These are phyloP conservation scores for Barnettozyma vustinii DNA, from an alignment of 805 yeast genomes.

Conservation along the genomic window DNA sequence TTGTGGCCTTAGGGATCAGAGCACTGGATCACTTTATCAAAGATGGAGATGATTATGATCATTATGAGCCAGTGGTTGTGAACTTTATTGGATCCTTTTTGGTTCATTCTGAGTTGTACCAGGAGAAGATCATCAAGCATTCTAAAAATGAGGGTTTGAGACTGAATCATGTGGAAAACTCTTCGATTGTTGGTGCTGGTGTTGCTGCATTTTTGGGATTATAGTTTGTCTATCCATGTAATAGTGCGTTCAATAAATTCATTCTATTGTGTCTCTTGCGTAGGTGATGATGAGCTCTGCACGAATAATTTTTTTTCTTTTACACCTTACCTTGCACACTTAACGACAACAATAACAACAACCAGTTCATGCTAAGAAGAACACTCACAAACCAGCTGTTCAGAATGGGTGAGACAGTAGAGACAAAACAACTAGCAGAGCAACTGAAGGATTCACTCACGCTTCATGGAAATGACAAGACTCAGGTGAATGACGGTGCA, in stretches of 20 bases:
- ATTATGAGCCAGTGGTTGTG: constrained; percentile 17
- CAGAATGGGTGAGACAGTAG: not conserved
- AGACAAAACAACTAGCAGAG: not conserved
- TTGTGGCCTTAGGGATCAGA: constrained; percentile 7
- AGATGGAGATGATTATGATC: not conserved
- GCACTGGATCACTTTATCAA: constrained; percentile 8
- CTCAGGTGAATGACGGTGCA: constrained; percentile 28
- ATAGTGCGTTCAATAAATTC: too few relatives aligned
- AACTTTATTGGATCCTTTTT: constrained; percentile 51
- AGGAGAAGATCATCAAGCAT: constrained; percentile 24
- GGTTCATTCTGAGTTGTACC: constrained; percentile 32
- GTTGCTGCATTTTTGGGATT: constrained; percentile 34
- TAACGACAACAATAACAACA: too few relatives aligned
- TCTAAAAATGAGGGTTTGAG: constrained; percentile 29
- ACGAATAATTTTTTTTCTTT: too few relatives aligned
- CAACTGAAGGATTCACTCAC: not conserved
- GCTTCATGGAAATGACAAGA: constrained; percentile 15
- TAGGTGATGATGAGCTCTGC: too few relatives aligned
- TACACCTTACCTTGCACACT: too few relatives aligned
- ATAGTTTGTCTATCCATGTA: not conserved
- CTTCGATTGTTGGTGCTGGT: constrained; percentile 50
- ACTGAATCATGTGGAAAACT: constrained; percentile 37
- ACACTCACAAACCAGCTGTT: not conserved
- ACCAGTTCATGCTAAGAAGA: not conserved
- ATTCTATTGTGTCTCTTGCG: too few relatives aligned